Base-by-base conservation (phyloP, 768 basidiomycete genomes). In the Tephrocybe sp. region DNA sequence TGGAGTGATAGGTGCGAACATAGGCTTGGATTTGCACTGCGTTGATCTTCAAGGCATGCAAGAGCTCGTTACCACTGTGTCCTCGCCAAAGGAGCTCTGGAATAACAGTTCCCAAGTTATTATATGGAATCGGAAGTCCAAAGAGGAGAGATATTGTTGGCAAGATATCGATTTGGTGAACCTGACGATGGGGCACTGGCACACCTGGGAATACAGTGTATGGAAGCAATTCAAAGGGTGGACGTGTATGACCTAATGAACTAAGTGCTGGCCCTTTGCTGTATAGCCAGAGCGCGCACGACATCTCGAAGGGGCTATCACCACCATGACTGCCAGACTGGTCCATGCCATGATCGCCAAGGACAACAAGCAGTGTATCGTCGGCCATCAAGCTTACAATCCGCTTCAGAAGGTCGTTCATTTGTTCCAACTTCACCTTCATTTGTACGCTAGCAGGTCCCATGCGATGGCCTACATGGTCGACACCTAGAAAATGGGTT, bases 291-390 rank as follows among this genome's bases (percentile, higher is more conserved):
- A 96, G 68, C 0, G 79, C 93, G 1, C 92, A 75, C 10, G 89
- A 86, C 0, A 92, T 92, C 63, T 99, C 96, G 23, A 87, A 77
- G 4, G 73, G 72, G 0, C 87, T 85, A 60, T 98, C 97, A 1
- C 97, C 96, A 0, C 97, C 97, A 58, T 98, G 96, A 60, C 98
- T 95, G 1, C 97, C 97, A 16, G 87, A 79, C 34, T 79, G 74
- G 61, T 98, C 94, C 97, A 99, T 98, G 0, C 97, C 97, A 61
- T 98, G 97, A 63, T 99, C 96, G 1, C 97, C 97, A 1, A 98
- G 73, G 1, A 99, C 78, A 48, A 99, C 82, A 6, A 99, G 77
- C 0, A 99, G 72, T 0, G 97, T 98, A 43, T 96, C 88, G 14
- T 89, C 74, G 48, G 96, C 87, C 43, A 97, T 64, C 12, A 74